Percentiles rank a stretch among this genome's conserved stretches.
Evolutionary conservation across 208 protist species (phyloP).

Genomic region (Porcisia deanei): DNA sequence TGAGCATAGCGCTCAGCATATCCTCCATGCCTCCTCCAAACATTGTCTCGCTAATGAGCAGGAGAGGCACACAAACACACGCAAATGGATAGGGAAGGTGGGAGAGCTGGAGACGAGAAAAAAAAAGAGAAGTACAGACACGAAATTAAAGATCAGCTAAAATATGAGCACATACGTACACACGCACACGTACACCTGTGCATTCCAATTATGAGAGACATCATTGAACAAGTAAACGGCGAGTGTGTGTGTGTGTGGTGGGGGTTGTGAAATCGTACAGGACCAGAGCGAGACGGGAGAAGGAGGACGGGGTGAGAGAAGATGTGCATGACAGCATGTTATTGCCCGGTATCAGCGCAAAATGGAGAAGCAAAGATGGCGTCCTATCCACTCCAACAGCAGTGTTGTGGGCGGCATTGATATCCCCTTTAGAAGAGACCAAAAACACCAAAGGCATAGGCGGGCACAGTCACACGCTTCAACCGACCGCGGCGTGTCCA

Average conservation of each 20-base stretch:
- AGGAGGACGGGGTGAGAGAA: background rate
- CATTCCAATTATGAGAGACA: background rate
- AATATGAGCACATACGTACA: background rate
- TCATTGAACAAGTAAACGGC: background rate
- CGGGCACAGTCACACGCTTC: background rate
- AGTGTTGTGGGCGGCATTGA: background rate
- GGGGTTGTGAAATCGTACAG: background rate
- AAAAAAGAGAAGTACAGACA: background rate
- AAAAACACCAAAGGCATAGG: background rate
- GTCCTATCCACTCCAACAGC: background rate
- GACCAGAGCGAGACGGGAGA: background rate
- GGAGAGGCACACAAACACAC: background rate
- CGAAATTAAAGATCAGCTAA: background rate
- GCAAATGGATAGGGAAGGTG: background rate
- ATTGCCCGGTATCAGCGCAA: background rate
- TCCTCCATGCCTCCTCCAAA: slow-evolving; percentile 55
- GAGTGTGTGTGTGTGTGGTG: no score
- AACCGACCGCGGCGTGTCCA: background rate
- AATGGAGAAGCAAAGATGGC: background rate
- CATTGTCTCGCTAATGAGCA: slow-evolving; percentile 21
- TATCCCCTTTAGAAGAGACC: background rate
- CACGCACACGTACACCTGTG: background rate
- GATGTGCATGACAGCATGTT: background rate
- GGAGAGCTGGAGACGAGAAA: slow-evolving; percentile 4
- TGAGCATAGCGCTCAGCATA: slow-evolving; percentile 79